Evolutionary conservation across 345 rosid genomes (phyloP).

Genomic region (Acer campestre): DNA sequence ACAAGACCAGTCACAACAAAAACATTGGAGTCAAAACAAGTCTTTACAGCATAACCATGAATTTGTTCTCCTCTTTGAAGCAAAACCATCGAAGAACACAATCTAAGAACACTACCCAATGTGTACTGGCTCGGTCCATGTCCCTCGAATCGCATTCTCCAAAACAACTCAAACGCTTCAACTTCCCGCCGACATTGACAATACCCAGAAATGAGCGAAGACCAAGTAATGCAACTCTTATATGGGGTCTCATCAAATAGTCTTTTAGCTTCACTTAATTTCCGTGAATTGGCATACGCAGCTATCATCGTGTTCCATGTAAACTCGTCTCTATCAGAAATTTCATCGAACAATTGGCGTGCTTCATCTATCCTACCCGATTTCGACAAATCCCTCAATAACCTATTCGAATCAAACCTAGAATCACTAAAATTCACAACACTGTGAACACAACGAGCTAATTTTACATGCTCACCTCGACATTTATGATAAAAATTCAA

Average conservation of each 20-base stretch:
- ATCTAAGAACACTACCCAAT: slow-evolving; percentile 67
- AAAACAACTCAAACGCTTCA: slow-evolving; percentile 66
- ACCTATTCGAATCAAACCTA: slow-evolving; percentile 46
- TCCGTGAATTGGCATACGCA: slow-evolving; percentile 70
- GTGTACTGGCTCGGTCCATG: slow-evolving; percentile 58
- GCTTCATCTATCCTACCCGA: slow-evolving; percentile 64
- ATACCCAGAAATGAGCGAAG: slow-evolving; percentile 78
- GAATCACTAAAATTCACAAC: slow-evolving; percentile 25
- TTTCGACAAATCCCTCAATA: slow-evolving; percentile 44
- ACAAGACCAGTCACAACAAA: slow-evolving; percentile 77
- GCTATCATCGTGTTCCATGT: slow-evolving; percentile 87
- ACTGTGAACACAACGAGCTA: slow-evolving; percentile 20
- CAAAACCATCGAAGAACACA: slow-evolving; percentile 49
- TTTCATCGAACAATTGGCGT: slow-evolving; percentile 70
- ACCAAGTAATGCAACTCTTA: slow-evolving; percentile 77
- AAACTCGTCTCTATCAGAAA: slow-evolving; percentile 65
- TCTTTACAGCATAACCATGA: slow-evolving; percentile 67
- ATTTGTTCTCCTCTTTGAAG: slow-evolving; percentile 66
- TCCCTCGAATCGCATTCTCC: slow-evolving; percentile 73
- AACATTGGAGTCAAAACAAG: slow-evolving; percentile 49
- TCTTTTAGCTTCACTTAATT: slow-evolving; percentile 54
- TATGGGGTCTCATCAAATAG: slow-evolving; percentile 51
- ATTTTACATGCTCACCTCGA: not conserved
- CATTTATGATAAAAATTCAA: slow-evolving; percentile 7
- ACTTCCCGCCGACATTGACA: slow-evolving; percentile 45